Base-by-base conservation (phyloP, 306 rosid species). In the Gastrolobium bilobum region DNA sequence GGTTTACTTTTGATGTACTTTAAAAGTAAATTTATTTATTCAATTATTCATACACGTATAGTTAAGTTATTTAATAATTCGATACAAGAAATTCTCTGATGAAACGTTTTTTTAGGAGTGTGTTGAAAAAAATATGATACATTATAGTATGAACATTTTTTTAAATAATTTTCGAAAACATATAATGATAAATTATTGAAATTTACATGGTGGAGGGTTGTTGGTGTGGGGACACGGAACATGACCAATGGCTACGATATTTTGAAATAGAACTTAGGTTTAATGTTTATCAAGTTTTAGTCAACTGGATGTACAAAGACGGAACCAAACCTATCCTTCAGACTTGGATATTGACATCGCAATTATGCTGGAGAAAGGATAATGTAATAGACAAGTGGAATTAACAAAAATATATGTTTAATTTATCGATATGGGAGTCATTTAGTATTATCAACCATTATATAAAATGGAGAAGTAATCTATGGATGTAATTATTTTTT, bases 191-290 rank as follows among this genome's bases (percentile, higher is more conserved):
- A 76, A 82, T 76, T 70, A 82, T 76, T 77, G 75, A 76, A 58
- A 43, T 57, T 56, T 52, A 31, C 2, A 35, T 68, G 62, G 81
- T 37, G 31, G 68, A 53, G 81, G 75, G 68, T 65, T 20, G 68
- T 34, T 66, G 47, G 47, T 77, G 81, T 38, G 60, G 82, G 77
- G 82, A 59, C 82, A 68, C 26, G 35, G 71, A 68, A 68, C 20
- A 48, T 5, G 82, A 71, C 43, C 0, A 7, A 51, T 3, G 61
- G 15, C 13, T 8, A 7, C 50, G 14, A 42, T 5, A 58, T 48
- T 40, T 73, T 56, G 47, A 15, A 67, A 57, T 26, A 43, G 37
- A 38, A 48, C 3, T 54, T 69, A 37, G 38, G 47, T 57, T 40
- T 47, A 38, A 58, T 59, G 50, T 33, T 75, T 75, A 60, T 62